Percentiles rank a stretch among this genome's conserved stretches.
phyloP scores from a whole-genome alignment of 331 rosid species.

The Erythrophleum ivorense region DNA sequence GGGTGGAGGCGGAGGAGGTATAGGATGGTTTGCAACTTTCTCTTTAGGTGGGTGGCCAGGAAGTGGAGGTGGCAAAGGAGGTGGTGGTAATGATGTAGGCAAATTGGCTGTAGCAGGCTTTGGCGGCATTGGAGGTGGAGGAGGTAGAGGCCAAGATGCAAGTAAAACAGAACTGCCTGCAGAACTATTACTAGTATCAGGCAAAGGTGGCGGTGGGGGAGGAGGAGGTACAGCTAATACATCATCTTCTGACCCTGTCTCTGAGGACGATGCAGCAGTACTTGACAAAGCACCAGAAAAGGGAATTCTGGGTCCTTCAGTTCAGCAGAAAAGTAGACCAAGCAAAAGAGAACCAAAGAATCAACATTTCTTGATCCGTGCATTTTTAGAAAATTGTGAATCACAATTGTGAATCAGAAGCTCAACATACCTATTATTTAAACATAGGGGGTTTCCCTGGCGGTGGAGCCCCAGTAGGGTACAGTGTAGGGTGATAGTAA shows the following conservation, averaged over 20 bases:
- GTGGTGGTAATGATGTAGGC: constrained; percentile 70
- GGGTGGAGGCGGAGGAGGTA: constrained; percentile 84
- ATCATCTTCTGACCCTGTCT: constrained; percentile 65
- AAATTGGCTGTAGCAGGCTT: constrained; percentile 65
- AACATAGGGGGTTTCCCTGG: constrained; percentile 99
- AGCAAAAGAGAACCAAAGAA: constrained; percentile 19
- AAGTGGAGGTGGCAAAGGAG: constrained; percentile 96
- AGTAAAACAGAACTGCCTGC: constrained; percentile 68
- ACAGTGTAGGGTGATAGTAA: constrained; percentile 87
- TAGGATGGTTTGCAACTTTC: constrained; percentile 57
- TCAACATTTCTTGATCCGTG: constrained; percentile 7
- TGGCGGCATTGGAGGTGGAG: constrained; percentile 97
- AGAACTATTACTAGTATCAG: constrained; percentile 55
- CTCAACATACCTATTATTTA: constrained; percentile 71
- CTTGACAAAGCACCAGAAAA: constrained; percentile 84
- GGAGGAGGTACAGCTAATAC: constrained; percentile 70
- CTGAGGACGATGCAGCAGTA: constrained; percentile 73
- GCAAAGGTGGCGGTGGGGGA: constrained; percentile 74
- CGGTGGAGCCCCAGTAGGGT: constrained; percentile 99
- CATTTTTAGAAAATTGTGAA: no score
- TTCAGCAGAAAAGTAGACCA: constrained; percentile 41
- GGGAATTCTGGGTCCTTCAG: constrained; percentile 94
- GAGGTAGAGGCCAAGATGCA: constrained; percentile 87
- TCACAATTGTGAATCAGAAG: constrained; percentile 32
- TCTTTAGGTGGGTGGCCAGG: constrained; percentile 94